Evolutionary conservation across 2,329 filamentous ascomycete species (phyloP), one percentile per base, ranked within the genome.

Genomic region (Fusarium fracticaudum): DNA sequence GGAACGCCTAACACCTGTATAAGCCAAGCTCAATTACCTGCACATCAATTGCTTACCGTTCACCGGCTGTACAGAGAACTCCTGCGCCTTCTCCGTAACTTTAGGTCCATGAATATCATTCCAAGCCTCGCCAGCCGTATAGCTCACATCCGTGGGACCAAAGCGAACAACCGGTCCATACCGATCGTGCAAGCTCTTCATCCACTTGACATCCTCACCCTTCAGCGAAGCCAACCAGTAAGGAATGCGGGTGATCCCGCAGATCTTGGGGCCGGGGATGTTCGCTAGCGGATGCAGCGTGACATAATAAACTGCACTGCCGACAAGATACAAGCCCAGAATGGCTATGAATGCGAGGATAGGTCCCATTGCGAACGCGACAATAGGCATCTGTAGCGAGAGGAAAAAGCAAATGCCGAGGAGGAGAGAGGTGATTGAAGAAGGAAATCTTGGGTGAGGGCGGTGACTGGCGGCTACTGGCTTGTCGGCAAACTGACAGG

Each of bases 121-220:
- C 69, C 69, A 72, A 6, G 69, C 70, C 5, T 72, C 47, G 11
- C 22, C 18, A 10, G 54, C 37, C 6, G 64, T 24, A 20, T 72
- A 72, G 59, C 69, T 72, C 3, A 72, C 24, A 15, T 72, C 70
- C 0, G 64, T 72, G 1, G 70, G 69, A 1, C 70, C 70, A 60
- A 64, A 72, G 3, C 70, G 69, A 20, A 72, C 48, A 8, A 72
- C 59, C 13, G 69, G 69, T 13, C 70, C 70, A 41, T 72, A 72
- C 0, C 12, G 12, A 17, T 72, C 70, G 11, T 72, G 70, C 1
- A 72, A 3, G 5, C 10, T 0, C 13, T 72, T 72, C 69, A 72
- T 69, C 59, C 64, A 69, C 1, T 29, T n/a, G 4, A 69, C 44
- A 20, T 72, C 69, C 6, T 69, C 64, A 5, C 70, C 70, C 24